phyloP scores from a whole-genome alignment of 257 asterid genomes.

The Echium plantagineum region DNA sequence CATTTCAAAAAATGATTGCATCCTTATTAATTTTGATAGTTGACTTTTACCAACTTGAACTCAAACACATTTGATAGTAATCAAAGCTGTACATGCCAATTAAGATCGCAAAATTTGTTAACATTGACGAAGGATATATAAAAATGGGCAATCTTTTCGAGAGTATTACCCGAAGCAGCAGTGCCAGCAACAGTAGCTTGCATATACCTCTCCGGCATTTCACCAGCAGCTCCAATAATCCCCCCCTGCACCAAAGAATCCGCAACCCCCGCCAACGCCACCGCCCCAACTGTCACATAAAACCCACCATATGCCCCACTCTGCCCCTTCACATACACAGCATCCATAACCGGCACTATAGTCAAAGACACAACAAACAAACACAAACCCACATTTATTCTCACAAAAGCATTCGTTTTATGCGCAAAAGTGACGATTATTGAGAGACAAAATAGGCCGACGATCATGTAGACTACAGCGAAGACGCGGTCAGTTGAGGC shows the following conservation, averaged over 20 bases:
- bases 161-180: slow-evolving; percentile 80
- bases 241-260: slow-evolving; percentile 93
- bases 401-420: slow-evolving; percentile 32
- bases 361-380: slow-evolving; percentile 46
- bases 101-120: no score
- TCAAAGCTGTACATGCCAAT: no score
- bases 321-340: slow-evolving; percentile 55
- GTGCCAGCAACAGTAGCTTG: slow-evolving; percentile 93
- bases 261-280: slow-evolving; percentile 65
- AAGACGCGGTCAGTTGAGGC: slow-evolving; percentile 69
- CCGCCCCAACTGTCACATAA: slow-evolving; percentile 41
- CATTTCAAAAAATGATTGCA: no score
- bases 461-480: slow-evolving; percentile 53
- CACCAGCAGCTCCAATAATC: slow-evolving; percentile 81
- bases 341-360: slow-evolving; percentile 71
- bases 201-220: slow-evolving; percentile 86
- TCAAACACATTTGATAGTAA: no score
- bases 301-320: slow-evolving; percentile 61
- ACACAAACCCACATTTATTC: slow-evolving; percentile 61
- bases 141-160: no score
- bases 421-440: slow-evolving; percentile 52
- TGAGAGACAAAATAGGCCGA: slow-evolving; percentile 41
- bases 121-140: no score
- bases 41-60: no score
- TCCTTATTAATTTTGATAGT: no score